A percentile compares a stretch with the other conserved stretches of the same genome.
Conservation (phyloP, 352 stramenopile species). For the Achlya hypogyna region DNA sequence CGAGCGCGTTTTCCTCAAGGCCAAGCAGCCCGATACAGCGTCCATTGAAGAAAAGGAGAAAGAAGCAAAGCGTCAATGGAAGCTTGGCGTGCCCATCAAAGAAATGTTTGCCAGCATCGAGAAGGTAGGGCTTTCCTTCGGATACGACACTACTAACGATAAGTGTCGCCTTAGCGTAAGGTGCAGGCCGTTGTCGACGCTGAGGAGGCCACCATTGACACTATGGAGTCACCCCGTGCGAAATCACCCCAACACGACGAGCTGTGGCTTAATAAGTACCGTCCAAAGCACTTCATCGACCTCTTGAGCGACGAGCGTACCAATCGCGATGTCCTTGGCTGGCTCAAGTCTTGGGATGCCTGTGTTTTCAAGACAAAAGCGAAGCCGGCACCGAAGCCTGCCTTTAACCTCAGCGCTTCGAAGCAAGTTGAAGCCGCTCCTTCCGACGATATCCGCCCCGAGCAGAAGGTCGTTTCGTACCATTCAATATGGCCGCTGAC, state of each 20-base stretch:
- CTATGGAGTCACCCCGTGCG: not conserved
- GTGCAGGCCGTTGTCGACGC: constrained; percentile 48
- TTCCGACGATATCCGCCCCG: constrained; percentile 13
- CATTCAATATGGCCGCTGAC: not conserved
- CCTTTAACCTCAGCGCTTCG: constrained; percentile 1
- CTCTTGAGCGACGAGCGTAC: constrained; percentile 94
- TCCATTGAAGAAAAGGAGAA: constrained; percentile 36
- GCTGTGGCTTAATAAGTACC: constrained; percentile 97
- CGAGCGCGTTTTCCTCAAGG: constrained; percentile 23
- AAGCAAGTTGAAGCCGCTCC: not conserved
- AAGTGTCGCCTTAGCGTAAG: constrained; percentile 41
- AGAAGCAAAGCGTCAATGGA: constrained; percentile 1
- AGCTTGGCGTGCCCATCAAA: constrained; percentile 19
- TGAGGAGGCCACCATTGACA: constrained; percentile 23
- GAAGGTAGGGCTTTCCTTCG: constrained; percentile 16
- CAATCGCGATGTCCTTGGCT: constrained; percentile 93
- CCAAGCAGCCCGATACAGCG: constrained; percentile 29
- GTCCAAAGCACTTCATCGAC: constrained; percentile 88
- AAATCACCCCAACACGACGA: constrained; percentile 24
- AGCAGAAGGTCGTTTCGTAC: constrained; percentile 21
- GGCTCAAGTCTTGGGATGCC: constrained; percentile 92
- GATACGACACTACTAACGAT: not conserved
- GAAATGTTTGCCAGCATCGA: constrained; percentile 22
- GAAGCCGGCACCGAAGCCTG: constrained; percentile 24
- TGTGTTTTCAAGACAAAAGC: constrained; percentile 89